Base-by-base conservation (phyloP, 2,329 filamentous ascomycete species). In the Cladobotryum mycophilum region DNA sequence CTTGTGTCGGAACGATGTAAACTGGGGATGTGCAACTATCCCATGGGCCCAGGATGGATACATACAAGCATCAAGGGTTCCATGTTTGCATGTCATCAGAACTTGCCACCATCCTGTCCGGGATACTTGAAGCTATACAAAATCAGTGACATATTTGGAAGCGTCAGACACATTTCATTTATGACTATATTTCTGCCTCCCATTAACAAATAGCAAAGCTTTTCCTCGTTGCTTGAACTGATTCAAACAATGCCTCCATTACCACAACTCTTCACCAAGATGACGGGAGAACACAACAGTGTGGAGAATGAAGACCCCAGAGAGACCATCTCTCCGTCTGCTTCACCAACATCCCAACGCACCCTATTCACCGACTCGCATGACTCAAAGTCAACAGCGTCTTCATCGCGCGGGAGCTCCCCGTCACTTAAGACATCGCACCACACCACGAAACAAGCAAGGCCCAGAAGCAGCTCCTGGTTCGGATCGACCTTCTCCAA, bases 241-340 rank as follows among this genome's bases (percentile, higher is more conserved):
- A 46, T 22, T 52, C 49, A 34, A 11, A 45, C 7, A 9, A 14
- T 20, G 25, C 42, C 15, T 5, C 12, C 25, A 3, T 43, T 3
- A 46, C 9, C 34, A 2, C 34, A n/a, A 14, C 44, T 45, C 33
- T 15, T 42, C 40, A 30, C 41, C 41, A 35, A 45, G 18, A 25
- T 44, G 22, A 42, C 41, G n/a, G 7, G 30, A 14, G 25, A 5
- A 6, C 18, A 33, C 13, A 37, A 49, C 15, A 49, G n/a, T 35
- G 38, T 36, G 18, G 35, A 8, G 12, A 20, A 12, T 40, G 37
- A 25, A 17, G 18, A 20, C 38, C 20, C 5, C 34, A 30, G 47
- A 48, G 47, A 49, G 20, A 17, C 36, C 36, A 7, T 46, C 17
- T 53, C 51, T 25, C 51, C 46, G 20, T 41, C 50, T 4, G 37